A percentile compares a stretch with the other conserved stretches of the same genome.
phyloP scores from a whole-genome alignment of 2,329 filamentous ascomycete species.

The Colletotrichum sublineola region DNA sequence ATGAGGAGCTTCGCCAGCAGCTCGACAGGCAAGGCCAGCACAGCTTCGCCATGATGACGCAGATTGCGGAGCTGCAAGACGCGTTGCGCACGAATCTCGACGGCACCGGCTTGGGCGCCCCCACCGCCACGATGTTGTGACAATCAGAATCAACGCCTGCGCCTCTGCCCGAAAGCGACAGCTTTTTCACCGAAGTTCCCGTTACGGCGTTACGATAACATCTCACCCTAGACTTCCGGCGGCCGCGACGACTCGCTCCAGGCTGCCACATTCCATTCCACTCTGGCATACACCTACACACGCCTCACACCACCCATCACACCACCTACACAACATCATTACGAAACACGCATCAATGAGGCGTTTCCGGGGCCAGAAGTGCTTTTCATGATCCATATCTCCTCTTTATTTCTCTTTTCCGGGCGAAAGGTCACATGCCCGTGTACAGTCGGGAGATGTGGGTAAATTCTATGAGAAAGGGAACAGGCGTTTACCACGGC shows the following conservation, averaged over 20 bases:
- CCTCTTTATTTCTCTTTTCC: conserved; percentile 10
- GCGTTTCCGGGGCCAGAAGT: conserved; percentile 34
- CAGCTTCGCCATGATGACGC: conserved; percentile 62
- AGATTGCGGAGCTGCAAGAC: conserved; percentile 62
- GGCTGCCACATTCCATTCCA: conserved; percentile 13
- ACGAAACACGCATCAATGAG: conserved; percentile 40
- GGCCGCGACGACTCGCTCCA: conserved; percentile 26
- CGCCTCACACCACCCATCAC: conserved; percentile 19
- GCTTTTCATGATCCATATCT: conserved; percentile 28
- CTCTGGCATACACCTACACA: not conserved
- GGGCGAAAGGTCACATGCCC: conserved; percentile 11
- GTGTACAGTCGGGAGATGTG: conserved; percentile 20
- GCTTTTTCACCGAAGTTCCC: conserved; percentile 19
- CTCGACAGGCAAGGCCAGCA: conserved; percentile 63
- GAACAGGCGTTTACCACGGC: conserved; percentile 23
- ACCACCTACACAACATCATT: conserved; percentile 23
- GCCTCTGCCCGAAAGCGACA: conserved; percentile 19
- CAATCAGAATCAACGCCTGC: conserved; percentile 28
- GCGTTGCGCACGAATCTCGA: conserved; percentile 51
- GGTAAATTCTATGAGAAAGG: conserved; percentile 14
- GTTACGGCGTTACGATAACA: conserved; percentile 35
- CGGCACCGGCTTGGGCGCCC: conserved; percentile 51
- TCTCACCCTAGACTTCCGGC: conserved; percentile 32
- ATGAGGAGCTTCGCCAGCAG: conserved; percentile 68
- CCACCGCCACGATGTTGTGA: conserved; percentile 58